phyloP scores from a whole-genome alignment of 768 basidiomycete genomes.

The Russula griseocarnosa region DNA sequence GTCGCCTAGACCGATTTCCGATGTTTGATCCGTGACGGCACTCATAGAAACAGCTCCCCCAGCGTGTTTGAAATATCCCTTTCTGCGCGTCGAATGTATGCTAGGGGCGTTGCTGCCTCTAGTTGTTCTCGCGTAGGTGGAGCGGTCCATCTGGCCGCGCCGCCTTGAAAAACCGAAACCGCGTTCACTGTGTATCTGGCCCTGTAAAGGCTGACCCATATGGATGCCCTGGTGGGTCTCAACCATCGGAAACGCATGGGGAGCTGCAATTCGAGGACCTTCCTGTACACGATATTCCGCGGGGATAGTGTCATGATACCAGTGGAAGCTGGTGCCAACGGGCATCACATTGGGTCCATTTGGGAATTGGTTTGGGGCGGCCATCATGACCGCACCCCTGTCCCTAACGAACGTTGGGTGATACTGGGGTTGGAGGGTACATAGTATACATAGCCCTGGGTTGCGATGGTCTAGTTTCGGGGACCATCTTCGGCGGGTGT shows the following conservation, averaged over 20 bases:
- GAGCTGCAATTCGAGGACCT: background rate
- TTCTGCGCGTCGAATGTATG: slow-evolving; percentile 15
- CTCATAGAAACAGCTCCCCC: slow-evolving; percentile 25
- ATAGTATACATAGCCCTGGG: slow-evolving; percentile 9
- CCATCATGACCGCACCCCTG: slow-evolving; percentile 6
- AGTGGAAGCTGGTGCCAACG: slow-evolving; percentile 15
- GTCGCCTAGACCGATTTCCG: background rate
- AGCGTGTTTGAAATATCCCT: slow-evolving; percentile 16
- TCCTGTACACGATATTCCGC: slow-evolving; percentile 9
- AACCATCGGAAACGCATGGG: background rate
- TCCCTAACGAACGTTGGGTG: slow-evolving; percentile 14
- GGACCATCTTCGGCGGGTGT: slow-evolving; percentile 9
- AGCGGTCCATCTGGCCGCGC: slow-evolving; percentile 16
- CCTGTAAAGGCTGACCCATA: slow-evolving; percentile 7
- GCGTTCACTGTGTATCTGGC: slow-evolving; percentile 11
- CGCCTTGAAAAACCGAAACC: slow-evolving; percentile 17
- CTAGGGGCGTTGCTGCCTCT: slow-evolving; percentile 6
- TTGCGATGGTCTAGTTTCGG: slow-evolving; percentile 10
- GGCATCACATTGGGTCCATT: slow-evolving; percentile 5
- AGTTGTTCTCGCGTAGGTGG: slow-evolving; percentile 2
- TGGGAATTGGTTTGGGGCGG: slow-evolving; percentile 5
- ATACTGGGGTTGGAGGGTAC: slow-evolving; percentile 19
- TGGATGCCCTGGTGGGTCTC: background rate
- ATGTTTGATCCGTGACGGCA: slow-evolving; percentile 14
- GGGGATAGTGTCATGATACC: slow-evolving; percentile 16